These are phyloP conservation scores for Amauroascus niger DNA, from an alignment of 2,329 filamentous ascomycete genomes.

Conservation along the genomic window DNA sequence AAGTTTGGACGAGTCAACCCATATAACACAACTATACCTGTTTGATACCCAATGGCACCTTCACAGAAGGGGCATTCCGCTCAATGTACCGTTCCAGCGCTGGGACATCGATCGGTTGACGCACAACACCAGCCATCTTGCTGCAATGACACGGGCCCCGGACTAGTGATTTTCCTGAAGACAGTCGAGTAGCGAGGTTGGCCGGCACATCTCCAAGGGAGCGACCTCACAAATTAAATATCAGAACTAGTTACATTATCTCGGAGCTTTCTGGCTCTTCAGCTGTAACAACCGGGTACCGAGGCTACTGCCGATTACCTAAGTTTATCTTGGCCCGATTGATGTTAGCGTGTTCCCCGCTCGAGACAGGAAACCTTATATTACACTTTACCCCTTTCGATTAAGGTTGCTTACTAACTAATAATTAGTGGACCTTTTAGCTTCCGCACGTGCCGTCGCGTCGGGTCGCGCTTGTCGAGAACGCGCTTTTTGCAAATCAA, in stretches of 20 bases:
- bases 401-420: background rate
- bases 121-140: conserved; percentile 70
- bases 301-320: background rate
- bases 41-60: conserved; percentile 74
- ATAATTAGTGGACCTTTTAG: no score
- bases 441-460: conserved; percentile 1
- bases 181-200: background rate
- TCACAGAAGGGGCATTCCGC: conserved; percentile 70
- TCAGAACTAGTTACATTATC: background rate
- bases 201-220: background rate
- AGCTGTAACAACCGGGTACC: conserved; percentile 7
- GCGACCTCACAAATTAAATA: background rate
- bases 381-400: background rate
- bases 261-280: background rate
- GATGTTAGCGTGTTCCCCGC: background rate
- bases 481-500: background rate
- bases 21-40: conserved; percentile 51
- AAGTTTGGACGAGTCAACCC: background rate
- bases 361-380: background rate
- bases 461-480: background rate
- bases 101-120: conserved; percentile 78
- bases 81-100: conserved; percentile 71
- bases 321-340: background rate
- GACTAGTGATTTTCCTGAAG: background rate
- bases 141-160: background rate